Evolutionary conservation across 306 rosid genomes (phyloP).

Genomic region (Trichosanthes cucumerina): DNA sequence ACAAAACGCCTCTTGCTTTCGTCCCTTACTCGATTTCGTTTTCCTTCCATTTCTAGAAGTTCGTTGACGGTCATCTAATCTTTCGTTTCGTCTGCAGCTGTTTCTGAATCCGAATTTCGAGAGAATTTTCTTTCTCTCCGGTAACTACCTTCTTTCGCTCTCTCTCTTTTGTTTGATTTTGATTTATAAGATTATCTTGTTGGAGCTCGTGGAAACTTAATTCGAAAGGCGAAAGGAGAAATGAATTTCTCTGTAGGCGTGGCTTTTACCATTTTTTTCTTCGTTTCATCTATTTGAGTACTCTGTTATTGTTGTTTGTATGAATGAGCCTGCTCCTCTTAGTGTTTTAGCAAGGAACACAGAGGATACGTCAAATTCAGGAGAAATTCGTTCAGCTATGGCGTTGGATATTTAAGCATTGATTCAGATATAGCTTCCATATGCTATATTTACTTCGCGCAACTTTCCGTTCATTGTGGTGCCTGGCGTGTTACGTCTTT

Average conservation of each 20-base stretch:
- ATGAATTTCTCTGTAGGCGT: not conserved
- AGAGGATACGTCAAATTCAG: not conserved
- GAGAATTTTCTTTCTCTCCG: not conserved
- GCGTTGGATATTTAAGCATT: not conserved
- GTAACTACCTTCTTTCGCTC: not conserved
- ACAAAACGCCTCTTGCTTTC: not conserved
- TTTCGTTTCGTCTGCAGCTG: not conserved
- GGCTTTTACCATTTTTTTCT: not conserved
- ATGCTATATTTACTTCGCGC: not conserved
- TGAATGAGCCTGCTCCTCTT: not conserved
- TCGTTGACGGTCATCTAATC: constrained; percentile 31
- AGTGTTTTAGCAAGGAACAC: not conserved
- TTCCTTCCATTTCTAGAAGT: constrained; percentile 9
- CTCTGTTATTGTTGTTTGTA: not conserved
- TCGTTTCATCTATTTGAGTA: not conserved
- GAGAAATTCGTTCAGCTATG: not conserved
- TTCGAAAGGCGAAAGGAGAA: not conserved
- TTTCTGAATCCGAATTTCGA: not conserved
- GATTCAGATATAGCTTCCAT: not conserved
- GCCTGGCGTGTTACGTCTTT: not conserved
- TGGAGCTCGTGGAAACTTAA: not conserved
- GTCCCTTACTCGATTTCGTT: not conserved
- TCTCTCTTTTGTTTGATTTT: not conserved
- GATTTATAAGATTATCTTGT: not conserved
- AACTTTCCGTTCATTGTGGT: not conserved